phyloP scores from a whole-genome alignment of 1,139 yeast species.

The Debaryomycetaceae sp. region DNA sequence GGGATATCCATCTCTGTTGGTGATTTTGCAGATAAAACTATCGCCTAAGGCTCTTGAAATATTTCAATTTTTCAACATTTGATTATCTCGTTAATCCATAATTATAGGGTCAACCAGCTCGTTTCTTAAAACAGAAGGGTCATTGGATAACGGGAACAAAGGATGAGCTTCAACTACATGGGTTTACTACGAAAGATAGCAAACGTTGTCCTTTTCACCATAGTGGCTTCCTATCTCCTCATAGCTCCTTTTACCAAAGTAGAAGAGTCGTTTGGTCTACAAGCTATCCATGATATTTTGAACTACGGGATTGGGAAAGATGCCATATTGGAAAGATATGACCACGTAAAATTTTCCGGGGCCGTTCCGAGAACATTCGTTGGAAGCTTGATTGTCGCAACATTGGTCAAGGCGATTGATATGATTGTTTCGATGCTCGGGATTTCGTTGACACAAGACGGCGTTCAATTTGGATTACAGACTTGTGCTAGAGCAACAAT shows the following conservation, averaged over 20 bases:
- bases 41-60: not conserved
- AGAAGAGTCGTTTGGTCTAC: constrained; percentile 89
- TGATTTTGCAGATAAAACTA: too few species aligned
- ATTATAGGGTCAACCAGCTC: too few species aligned
- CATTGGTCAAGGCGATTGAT: constrained; percentile 31
- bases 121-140: too few species aligned
- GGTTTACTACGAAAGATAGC: constrained; percentile 13
- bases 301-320: constrained; percentile 54
- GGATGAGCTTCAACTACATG: constrained; percentile 11
- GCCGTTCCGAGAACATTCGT: constrained; percentile 84
- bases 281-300: constrained; percentile 82
- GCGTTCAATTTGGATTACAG: constrained; percentile 44
- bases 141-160: not conserved
- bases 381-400: constrained; percentile 62
- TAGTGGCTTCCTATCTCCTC: constrained; percentile 43
- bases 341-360: constrained; percentile 81
- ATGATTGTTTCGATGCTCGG: constrained; percentile 15
- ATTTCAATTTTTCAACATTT: not conserved
- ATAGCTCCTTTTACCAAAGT: constrained; percentile 85
- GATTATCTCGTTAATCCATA: not conserved
- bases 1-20: constrained; percentile 42
- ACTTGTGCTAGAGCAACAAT: constrained; percentile 48
- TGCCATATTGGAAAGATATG: constrained; percentile 45
- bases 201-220: constrained; percentile 20
- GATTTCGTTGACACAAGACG: constrained; percentile 13